Conservation (phyloP, 176 grass and related monocot genomes). For the Cenchrus americanus region DNA sequence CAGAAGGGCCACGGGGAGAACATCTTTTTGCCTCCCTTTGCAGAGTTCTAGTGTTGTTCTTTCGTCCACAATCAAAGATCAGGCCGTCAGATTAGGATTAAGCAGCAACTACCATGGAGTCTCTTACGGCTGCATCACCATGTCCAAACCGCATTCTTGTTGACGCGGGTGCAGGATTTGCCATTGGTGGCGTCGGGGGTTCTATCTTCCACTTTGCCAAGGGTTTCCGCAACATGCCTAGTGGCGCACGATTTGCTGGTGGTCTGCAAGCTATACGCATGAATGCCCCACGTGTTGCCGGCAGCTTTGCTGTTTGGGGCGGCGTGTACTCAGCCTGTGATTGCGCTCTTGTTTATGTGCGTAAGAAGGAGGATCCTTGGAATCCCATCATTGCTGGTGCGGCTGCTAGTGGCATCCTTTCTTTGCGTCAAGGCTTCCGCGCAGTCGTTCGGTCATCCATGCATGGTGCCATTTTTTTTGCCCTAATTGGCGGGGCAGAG, state of each 20-base stretch:
- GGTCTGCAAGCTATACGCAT: slow-evolving; percentile 43
- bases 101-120: slow-evolving; percentile 2
- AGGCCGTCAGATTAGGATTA: neutral
- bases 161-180: slow-evolving; percentile 38
- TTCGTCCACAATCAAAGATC: neutral
- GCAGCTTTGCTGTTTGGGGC: slow-evolving; percentile 47
- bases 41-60: neutral
- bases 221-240: slow-evolving; percentile 51
- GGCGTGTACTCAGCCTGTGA: slow-evolving; percentile 45
- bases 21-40: neutral
- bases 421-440: slow-evolving; percentile 24
- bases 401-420: slow-evolving; percentile 47
- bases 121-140: slow-evolving; percentile 30
- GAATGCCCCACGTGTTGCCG: slow-evolving; percentile 45
- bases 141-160: slow-evolving; percentile 52
- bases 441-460: slow-evolving; percentile 20
- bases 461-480: neutral
- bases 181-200: slow-evolving; percentile 53
- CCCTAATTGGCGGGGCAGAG: slow-evolving; percentile 3
- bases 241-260: slow-evolving; percentile 40
- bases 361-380: slow-evolving; percentile 58
- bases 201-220: slow-evolving; percentile 55
- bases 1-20: neutral
- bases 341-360: slow-evolving; percentile 28
- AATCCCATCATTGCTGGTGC: slow-evolving; percentile 52